Evolutionary conservation across 2,329 filamentous ascomycete species (phyloP).

Genomic region (Calonectria pseudoturangicola): DNA sequence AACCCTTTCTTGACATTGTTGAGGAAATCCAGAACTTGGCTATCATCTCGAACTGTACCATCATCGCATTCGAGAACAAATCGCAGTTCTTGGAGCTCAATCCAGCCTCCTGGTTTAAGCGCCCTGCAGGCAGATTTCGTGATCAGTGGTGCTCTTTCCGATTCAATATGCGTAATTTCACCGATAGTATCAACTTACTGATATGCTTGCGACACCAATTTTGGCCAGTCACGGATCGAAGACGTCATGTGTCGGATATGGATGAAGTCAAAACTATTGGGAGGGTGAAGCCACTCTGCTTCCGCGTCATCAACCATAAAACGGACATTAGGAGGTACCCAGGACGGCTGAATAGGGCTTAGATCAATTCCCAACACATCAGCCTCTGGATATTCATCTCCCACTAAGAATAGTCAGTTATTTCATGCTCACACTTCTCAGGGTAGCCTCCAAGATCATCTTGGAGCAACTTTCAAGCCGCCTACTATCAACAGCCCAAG

Average conservation of each 20-base stretch:
- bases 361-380: slow-evolving; percentile 61
- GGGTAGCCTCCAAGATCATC: no score
- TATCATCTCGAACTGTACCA: slow-evolving; percentile 47
- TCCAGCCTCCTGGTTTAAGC: slow-evolving; percentile 66
- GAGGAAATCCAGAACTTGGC: slow-evolving; percentile 48
- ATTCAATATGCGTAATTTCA: not conserved
- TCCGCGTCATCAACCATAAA: slow-evolving; percentile 77
- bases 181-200: slow-evolving; percentile 43
- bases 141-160: not conserved
- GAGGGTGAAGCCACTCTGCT: slow-evolving; percentile 66
- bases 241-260: slow-evolving; percentile 58
- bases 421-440: not conserved
- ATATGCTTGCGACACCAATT: slow-evolving; percentile 46
- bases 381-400: slow-evolving; percentile 60
- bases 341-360: slow-evolving; percentile 64
- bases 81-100: slow-evolving; percentile 64
- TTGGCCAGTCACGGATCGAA: slow-evolving; percentile 55
- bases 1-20: slow-evolving; percentile 34
- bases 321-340: slow-evolving; percentile 73
- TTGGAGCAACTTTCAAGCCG: not conserved
- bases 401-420: slow-evolving; percentile 36
- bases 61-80: slow-evolving; percentile 59
- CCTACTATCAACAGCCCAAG: slow-evolving; percentile 36
- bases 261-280: slow-evolving; percentile 54
- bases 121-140: not conserved